These are phyloP conservation scores for Saccharomycopsis sp. DNA, from an alignment of 805 yeast genomes.

Conservation along the genomic window DNA sequence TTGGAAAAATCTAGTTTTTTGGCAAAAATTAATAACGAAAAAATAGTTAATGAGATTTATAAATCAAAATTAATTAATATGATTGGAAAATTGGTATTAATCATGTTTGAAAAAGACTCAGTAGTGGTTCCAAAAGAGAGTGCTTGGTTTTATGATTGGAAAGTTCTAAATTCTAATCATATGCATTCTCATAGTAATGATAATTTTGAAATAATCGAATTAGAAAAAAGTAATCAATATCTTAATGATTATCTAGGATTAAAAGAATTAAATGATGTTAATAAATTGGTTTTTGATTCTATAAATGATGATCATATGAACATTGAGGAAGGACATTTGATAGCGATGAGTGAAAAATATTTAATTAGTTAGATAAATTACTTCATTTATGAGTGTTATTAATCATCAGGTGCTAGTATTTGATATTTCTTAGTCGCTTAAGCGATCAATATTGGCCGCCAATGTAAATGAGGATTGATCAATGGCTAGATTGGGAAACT, in stretches of 20 bases:
- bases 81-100: slow-evolving; percentile 42
- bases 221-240: slow-evolving; percentile 41
- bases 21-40: slow-evolving; percentile 61
- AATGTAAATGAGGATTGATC: too few species aligned
- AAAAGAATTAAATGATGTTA: slow-evolving; percentile 32
- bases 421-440: background rate
- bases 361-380: too few species aligned
- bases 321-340: slow-evolving; percentile 42
- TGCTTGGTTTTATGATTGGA: slow-evolving; percentile 41
- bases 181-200: too few species aligned
- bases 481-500: background rate
- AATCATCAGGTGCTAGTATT: background rate
- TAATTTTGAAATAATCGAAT: slow-evolving; percentile 33
- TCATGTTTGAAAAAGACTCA: slow-evolving; percentile 50
- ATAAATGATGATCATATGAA: slow-evolving; percentile 58
- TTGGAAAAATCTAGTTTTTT: slow-evolving; percentile 46
- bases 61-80: slow-evolving; percentile 28
- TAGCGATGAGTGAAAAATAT: too few species aligned
- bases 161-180: slow-evolving; percentile 28
- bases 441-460: background rate
- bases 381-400: background rate
- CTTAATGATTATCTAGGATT: slow-evolving; percentile 53
- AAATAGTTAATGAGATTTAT: slow-evolving; percentile 31
- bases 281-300: slow-evolving; percentile 36
- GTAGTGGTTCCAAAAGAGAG: slow-evolving; percentile 65